Conservation (phyloP, 2,329 filamentous ascomycete species). For the Botrytis byssoidea region DNA sequence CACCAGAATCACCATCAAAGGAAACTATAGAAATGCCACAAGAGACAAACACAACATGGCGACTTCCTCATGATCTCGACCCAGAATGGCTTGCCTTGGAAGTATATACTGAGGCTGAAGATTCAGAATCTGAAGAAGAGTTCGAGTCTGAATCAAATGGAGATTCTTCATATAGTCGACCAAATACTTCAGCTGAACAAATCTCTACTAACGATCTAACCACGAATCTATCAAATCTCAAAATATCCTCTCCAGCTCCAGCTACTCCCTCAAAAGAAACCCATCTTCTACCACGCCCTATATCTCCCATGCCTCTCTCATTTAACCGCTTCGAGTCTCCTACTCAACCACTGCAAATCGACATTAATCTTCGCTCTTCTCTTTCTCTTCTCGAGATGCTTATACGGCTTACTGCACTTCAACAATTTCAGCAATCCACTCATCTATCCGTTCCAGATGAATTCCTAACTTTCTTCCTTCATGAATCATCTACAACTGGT, state of each 20-base stretch:
- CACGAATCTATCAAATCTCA: constrained; percentile 29
- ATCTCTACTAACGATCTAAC: constrained; percentile 23
- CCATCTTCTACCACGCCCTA: constrained; percentile 17
- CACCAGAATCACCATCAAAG: constrained; percentile 18
- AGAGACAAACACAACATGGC: constrained; percentile 39
- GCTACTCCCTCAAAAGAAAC: constrained; percentile 23
- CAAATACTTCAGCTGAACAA: constrained; percentile 27
- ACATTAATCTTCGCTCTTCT: constrained; percentile 59
- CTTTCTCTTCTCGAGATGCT: constrained; percentile 72
- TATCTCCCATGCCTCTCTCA: constrained; percentile 10
- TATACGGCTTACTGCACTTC: constrained; percentile 66
- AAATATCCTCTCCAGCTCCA: constrained; percentile 31
- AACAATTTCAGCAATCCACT: constrained; percentile 72
- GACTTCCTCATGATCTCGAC: constrained; percentile 64
- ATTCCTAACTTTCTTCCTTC: constrained; percentile 71
- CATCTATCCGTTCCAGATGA: constrained; percentile 72
- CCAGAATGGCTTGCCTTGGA: constrained; percentile 75
- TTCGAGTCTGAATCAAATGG: constrained; percentile 32
- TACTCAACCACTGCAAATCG: constrained; percentile 37
- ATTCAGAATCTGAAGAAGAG: constrained; percentile 51
- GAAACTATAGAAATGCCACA: constrained; percentile 15
- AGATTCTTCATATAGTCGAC: constrained; percentile 33
- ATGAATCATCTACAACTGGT: constrained; percentile 64
- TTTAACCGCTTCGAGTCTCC: constrained; percentile 4
- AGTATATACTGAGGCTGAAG: constrained; percentile 62